Conservation (phyloP, 495 filamentous ascomycete genomes). For the Gamarada debralockiae region DNA sequence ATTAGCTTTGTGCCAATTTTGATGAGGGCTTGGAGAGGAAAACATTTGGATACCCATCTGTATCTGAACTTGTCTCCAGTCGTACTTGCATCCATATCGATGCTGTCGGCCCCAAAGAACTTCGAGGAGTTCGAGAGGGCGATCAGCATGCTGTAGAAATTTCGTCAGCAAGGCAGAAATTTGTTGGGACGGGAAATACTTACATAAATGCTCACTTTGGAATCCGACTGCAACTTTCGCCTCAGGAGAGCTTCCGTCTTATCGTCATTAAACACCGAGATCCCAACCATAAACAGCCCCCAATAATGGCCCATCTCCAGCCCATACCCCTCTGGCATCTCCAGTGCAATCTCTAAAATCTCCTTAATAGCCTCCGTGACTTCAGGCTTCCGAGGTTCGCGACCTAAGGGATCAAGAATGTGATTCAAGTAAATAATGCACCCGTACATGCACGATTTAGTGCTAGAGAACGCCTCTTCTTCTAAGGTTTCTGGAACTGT, state of each 20-base stretch:
- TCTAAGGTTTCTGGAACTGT: slow-evolving; percentile 5
- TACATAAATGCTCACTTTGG: slow-evolving; percentile 4
- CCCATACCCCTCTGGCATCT: slow-evolving; percentile 9
- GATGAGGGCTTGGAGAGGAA: not conserved
- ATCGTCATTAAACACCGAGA: slow-evolving; percentile 1
- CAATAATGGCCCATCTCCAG: slow-evolving; percentile 9
- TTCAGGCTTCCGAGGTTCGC: not conserved
- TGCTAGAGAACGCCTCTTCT: slow-evolving; percentile 2
- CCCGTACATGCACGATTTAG: not conserved
- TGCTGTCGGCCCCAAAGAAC: slow-evolving; percentile 2
- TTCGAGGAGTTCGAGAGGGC: slow-evolving; percentile 2
- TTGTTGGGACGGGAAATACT: not conserved
- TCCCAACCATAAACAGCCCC: slow-evolving; percentile 9
- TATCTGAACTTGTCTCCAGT: slow-evolving; percentile 22
- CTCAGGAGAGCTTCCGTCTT: not conserved
- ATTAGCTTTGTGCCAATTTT: too few relatives aligned
- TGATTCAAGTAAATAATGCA: slow-evolving; percentile 9
- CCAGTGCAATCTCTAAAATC: not conserved
- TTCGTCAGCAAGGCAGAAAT: not conserved
- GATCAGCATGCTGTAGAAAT: slow-evolving; percentile 5
- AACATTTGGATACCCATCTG: slow-evolving; percentile 26
- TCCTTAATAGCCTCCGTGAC: not conserved
- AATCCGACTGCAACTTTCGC: not conserved
- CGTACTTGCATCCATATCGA: slow-evolving; percentile 22
- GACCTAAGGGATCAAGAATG: not conserved